Conservation (phyloP, 1,139 yeast species). For the Eremothecium gossypii region DNA sequence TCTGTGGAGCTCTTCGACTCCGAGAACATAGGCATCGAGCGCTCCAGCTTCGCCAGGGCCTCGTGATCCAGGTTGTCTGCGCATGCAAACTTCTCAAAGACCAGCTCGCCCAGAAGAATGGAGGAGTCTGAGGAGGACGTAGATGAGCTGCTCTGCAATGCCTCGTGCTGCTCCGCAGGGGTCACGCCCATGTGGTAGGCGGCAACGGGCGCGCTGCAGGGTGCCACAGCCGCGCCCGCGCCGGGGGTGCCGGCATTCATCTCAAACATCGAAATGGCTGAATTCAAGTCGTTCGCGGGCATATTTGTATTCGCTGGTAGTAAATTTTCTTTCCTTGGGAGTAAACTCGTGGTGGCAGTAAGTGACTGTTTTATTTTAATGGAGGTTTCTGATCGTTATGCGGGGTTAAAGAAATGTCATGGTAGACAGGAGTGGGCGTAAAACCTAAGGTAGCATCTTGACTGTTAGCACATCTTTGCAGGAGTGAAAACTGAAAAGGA, state of each 20-base stretch:
- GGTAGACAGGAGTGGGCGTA: neutral
- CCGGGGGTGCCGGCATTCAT: neutral
- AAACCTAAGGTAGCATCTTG: conserved; percentile 1
- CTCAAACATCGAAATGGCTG: neutral
- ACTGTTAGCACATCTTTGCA: conserved; percentile 10
- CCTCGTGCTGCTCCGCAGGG: conserved; percentile 2
- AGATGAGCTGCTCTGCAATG: neutral
- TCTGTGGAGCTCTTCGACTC: conserved; percentile 38
- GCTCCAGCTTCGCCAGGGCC: conserved; percentile 4
- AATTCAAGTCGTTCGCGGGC: neutral
- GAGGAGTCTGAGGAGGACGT: neutral
- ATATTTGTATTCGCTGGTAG: neutral
- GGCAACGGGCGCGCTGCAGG: neutral
- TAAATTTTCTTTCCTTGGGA: too few species aligned
- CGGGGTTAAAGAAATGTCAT: neutral
- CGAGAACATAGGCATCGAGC: conserved; percentile 4
- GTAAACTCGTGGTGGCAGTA: conserved; percentile 1
- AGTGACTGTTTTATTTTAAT: neutral
- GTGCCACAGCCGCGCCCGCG: conserved; percentile 5
- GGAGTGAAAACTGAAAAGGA: conserved; percentile 5
- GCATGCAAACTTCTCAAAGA: conserved; percentile 32
- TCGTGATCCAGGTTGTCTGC: conserved; percentile 3
- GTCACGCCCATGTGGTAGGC: conserved; percentile 3
- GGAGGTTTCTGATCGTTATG: too few species aligned
- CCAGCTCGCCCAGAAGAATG: conserved; percentile 35